Conservation (phyloP, 768 basidiomycete species). For the Suillus brevipes region DNA sequence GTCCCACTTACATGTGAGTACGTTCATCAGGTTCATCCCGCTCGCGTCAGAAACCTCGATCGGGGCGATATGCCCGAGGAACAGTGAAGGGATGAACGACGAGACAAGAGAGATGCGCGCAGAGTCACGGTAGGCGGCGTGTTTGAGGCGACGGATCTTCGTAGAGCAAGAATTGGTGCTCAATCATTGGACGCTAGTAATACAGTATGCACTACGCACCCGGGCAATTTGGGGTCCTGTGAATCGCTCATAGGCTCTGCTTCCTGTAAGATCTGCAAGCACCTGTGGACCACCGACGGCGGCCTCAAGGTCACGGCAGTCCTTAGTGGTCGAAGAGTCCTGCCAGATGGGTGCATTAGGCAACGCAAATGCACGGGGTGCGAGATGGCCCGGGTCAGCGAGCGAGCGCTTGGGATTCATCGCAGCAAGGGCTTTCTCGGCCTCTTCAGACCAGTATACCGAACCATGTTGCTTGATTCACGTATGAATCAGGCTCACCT, state of each 20-base stretch:
- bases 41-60: conserved; percentile 88
- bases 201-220: conserved; percentile 38
- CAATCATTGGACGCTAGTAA: neutral
- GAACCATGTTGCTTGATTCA: conserved; percentile 78
- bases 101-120: conserved; percentile 76
- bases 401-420: conserved; percentile 55
- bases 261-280: conserved; percentile 76
- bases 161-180: conserved; percentile 3
- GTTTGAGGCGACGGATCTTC: conserved; percentile 58
- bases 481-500: neutral
- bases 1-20: conserved; percentile 74
- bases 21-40: conserved; percentile 88
- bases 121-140: conserved; percentile 58
- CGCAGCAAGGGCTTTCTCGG: conserved; percentile 49
- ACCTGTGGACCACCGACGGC: conserved; percentile 68
- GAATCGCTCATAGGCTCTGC: conserved; percentile 85
- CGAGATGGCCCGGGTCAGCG: conserved; percentile 50
- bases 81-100: conserved; percentile 81
- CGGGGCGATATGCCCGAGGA: conserved; percentile 73
- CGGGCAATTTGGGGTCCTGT: conserved; percentile 83
- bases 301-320: conserved; percentile 69
- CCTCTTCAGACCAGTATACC: conserved; percentile 73
- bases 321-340: conserved; percentile 79
- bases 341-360: conserved; percentile 84
- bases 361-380: conserved; percentile 65